phyloP scores from a whole-genome alignment of 257 asterid genomes.

The Fraxinus anomala region DNA sequence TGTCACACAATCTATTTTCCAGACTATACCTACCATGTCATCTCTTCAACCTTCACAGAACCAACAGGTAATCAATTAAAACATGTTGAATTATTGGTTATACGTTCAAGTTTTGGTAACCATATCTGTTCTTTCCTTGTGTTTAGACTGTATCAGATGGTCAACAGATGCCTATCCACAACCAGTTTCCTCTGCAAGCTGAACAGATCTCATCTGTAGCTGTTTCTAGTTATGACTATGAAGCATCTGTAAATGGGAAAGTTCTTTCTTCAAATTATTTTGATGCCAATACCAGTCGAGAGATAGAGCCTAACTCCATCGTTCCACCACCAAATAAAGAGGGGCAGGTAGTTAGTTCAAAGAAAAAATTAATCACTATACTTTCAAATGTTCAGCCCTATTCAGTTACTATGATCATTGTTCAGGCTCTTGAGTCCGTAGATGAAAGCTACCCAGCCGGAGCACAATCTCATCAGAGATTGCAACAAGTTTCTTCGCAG shows the following conservation, averaged over 20 bases:
- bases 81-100: conserved; percentile 4
- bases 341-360: conserved; percentile 39
- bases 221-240: conserved; percentile 48
- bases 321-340: conserved; percentile 53
- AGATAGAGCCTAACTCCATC: conserved; percentile 47
- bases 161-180: conserved; percentile 41
- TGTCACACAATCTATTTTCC: conserved; percentile 57
- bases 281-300: conserved; percentile 46
- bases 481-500: conserved; percentile 70
- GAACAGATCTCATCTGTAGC: conserved; percentile 46
- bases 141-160: conserved; percentile 57
- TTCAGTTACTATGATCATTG: conserved; percentile 18
- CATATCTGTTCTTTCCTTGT: conserved; percentile 23
- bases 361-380: background rate
- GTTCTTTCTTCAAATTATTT: conserved; percentile 44
- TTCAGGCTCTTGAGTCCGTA: conserved; percentile 44
- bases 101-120: conserved; percentile 19
- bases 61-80: conserved; percentile 53
- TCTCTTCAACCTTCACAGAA: conserved; percentile 74
- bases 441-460: conserved; percentile 41
- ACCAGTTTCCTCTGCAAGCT: conserved; percentile 59
- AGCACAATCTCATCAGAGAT: conserved; percentile 52
- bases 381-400: conserved; percentile 7
- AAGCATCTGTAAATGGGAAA: conserved; percentile 62
- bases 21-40: conserved; percentile 47